Evolutionary conservation across 2,329 filamentous ascomycete species (phyloP), one percentile per base, ranked within the genome.

Genomic region (Calonectria fujianensis): DNA sequence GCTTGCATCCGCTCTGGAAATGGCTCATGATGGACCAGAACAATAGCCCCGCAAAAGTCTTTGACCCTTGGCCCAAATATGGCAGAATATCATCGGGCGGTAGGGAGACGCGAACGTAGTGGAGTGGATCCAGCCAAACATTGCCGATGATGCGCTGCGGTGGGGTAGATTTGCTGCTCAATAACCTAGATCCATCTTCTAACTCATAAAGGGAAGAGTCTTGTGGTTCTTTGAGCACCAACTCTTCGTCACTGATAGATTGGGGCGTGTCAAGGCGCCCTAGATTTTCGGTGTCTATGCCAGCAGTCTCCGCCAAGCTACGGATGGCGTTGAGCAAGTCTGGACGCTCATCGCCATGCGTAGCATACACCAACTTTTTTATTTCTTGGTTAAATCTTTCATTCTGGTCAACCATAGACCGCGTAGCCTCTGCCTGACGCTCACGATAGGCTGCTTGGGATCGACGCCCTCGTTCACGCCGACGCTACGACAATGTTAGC

Each of bases 371-470:
- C 2, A 75, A 37, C 35, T 35, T 69, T 24, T 57, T 24, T 4
- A 78, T 69, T 5, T 51, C 65, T 5, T 74, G 51, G 37, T 57
- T 73, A 14, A 78, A 54, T 4, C 20, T 65, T 0, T 48, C 64
- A 41, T 81, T 80, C 39, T 84, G 78, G 9, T 76, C 74, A 2
- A 66, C 76, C 35, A 78, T 75, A 10, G 73, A 70, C 18, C 75
- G 74, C 7, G 72, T 51, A 3, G 69, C 77, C 16, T 81, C 76
- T 1, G 76, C 74, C 41, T 83, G 81, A 18, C 82, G 79, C 63
- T 82, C 81, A 11, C 83, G 79, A 63, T 83, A 85, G 10, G 78
- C 82, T 10, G 82, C 81, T 61, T 84, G 82, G 4, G 83, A 78
- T 10, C 77, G 67, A 39, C 78, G 82, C 6, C 82, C 82, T 41